Conservation (phyloP, 805 yeast species). For the Candida railenensis region DNA sequence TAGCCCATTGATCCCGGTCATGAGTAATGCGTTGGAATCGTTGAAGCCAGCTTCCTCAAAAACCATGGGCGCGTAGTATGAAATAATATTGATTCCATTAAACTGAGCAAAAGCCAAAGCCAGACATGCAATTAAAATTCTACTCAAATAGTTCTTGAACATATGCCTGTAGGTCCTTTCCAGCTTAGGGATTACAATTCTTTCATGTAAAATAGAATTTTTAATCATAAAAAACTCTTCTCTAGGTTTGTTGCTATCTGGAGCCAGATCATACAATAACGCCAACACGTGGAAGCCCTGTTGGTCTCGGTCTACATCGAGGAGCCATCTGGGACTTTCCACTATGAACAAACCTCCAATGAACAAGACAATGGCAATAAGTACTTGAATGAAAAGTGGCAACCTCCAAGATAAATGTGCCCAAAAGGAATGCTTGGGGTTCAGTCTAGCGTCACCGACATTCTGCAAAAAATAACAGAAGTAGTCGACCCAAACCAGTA, state of each 20-base stretch:
- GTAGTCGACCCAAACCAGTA: slow-evolving; percentile 88
- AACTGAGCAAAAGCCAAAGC: slow-evolving; percentile 46
- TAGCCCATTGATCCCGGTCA: slow-evolving; percentile 44
- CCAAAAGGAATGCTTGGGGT: slow-evolving; percentile 31
- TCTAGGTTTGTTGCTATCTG: slow-evolving; percentile 30
- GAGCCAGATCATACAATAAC: slow-evolving; percentile 26
- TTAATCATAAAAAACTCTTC: slow-evolving; percentile 49
- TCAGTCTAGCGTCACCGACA: slow-evolving; percentile 39
- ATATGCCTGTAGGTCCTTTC: slow-evolving; percentile 43
- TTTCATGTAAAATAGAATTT: slow-evolving; percentile 39
- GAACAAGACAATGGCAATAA: slow-evolving; percentile 66
- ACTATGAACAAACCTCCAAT: slow-evolving; percentile 77
- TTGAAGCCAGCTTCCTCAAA: slow-evolving; percentile 48
- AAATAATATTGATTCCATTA: slow-evolving; percentile 57
- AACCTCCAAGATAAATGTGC: slow-evolving; percentile 67
- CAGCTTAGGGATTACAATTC: slow-evolving; percentile 35
- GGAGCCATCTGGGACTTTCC: slow-evolving; percentile 88
- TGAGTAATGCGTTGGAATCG: slow-evolving; percentile 39
- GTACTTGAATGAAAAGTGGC: slow-evolving; percentile 73
- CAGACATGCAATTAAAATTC: slow-evolving; percentile 40
- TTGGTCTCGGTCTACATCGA: slow-evolving; percentile 73
- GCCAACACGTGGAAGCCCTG: slow-evolving; percentile 43
- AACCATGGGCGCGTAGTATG: slow-evolving; percentile 58
- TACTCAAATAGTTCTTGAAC: slow-evolving; percentile 34
- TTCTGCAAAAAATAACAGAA: slow-evolving; percentile 63